phyloP scores from a whole-genome alignment of 257 asterid genomes.

The Verbena officinalis region DNA sequence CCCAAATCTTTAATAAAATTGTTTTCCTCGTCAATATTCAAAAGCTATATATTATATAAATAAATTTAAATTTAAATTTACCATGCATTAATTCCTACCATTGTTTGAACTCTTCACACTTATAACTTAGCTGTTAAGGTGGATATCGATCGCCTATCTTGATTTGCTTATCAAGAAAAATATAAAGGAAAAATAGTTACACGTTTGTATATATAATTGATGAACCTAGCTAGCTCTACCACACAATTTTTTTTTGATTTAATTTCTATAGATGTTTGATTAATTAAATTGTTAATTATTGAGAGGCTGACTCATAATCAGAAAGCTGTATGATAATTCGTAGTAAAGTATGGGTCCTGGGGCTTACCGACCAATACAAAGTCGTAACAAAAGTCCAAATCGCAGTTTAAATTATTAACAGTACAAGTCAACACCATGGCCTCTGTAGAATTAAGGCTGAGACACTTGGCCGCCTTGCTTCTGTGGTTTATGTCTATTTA shows the following conservation, averaged over 20 bases:
- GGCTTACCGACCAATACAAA: constrained; percentile 33
- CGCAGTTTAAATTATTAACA: constrained; percentile 15
- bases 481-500: constrained; percentile 26
- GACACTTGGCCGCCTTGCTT: neutral
- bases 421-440: constrained; percentile 35
- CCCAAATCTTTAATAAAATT: too few relatives aligned
- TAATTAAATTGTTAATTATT: neutral
- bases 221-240: neutral
- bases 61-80: too few relatives aligned
- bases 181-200: too few relatives aligned
- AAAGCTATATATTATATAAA: too few relatives aligned
- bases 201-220: neutral
- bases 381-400: constrained; percentile 26
- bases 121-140: too few relatives aligned
- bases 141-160: too few relatives aligned
- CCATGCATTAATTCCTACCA: too few relatives aligned
- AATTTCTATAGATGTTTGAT: too few relatives aligned
- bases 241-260: neutral
- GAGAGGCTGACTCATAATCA: constrained; percentile 12
- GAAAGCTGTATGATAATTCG: constrained; percentile 16
- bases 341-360: constrained; percentile 1
- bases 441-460: neutral
- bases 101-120: too few relatives aligned
- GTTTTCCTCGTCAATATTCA: too few relatives aligned
- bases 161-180: too few relatives aligned